phyloP scores from a whole-genome alignment of 129 eudicot species.

The Chrysanthemum seticuspe region DNA sequence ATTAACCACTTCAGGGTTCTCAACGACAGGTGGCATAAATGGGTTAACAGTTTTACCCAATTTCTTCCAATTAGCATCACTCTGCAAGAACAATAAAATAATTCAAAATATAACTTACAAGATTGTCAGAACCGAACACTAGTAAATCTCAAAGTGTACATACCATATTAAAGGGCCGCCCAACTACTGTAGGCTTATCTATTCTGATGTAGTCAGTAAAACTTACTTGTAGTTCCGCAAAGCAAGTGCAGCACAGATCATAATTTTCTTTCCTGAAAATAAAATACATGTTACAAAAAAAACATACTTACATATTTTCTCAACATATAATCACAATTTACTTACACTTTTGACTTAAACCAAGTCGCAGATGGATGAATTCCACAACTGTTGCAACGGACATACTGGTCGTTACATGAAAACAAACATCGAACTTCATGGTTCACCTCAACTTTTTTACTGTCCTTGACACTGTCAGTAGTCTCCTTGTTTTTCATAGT shows the following conservation, averaged over 20 bases:
- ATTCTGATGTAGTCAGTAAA: slow-evolving; percentile 50
- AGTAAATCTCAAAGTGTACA: no score
- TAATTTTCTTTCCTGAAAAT: slow-evolving; percentile 63
- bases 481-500: no score
- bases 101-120: neutral
- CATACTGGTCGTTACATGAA: no score
- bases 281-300: neutral
- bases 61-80: neutral
- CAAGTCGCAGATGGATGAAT: no score
- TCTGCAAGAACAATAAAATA: neutral
- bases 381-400: no score
- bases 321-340: neutral
- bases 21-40: neutral
- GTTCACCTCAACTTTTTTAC: no score
- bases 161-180: neutral
- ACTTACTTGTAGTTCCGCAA: slow-evolving; percentile 39
- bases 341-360: slow-evolving; percentile 53
- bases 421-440: no score
- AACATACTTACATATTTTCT: neutral
- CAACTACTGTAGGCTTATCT: slow-evolving; percentile 41
- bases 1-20: neutral
- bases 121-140: neutral
- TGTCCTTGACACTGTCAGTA: no score
- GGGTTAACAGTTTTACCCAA: neutral
- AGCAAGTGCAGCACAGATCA: slow-evolving; percentile 70